Conservation (phyloP, 208 protist species). For the Leishmania guyanensis region DNA sequence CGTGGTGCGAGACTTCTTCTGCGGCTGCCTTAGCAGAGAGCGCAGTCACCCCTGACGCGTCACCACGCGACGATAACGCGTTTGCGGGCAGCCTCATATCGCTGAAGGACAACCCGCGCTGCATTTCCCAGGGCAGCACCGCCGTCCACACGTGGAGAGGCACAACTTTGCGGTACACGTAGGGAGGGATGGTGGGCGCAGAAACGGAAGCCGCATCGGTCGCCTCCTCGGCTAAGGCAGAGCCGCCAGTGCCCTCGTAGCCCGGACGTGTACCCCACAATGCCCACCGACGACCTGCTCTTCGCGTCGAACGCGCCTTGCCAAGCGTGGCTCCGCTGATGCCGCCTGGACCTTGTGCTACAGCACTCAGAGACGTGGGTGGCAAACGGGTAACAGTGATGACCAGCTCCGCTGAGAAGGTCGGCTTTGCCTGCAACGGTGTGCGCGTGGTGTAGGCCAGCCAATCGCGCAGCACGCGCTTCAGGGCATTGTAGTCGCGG, state of each 20-base stretch:
- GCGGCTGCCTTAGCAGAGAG: not conserved
- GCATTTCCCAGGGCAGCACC: conserved; percentile 87
- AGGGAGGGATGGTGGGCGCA: not conserved
- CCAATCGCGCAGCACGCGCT: conserved; percentile 72
- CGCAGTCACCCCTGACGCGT: not conserved
- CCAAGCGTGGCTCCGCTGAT: not conserved
- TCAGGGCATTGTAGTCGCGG: conserved; percentile 51
- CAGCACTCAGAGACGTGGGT: not conserved
- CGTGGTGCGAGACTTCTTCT: not conserved
- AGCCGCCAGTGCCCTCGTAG: not conserved
- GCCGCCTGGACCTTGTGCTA: not conserved
- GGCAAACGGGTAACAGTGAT: conserved; percentile 39
- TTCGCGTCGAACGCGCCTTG: not conserved
- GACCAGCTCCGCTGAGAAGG: conserved; percentile 53
- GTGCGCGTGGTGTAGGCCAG: conserved; percentile 50
- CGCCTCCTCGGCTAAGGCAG: not conserved
- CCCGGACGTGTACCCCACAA: not conserved
- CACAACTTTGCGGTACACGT: conserved; percentile 38
- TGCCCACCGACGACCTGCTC: conserved; percentile 3
- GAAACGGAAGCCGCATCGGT: not conserved
- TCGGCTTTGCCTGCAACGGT: conserved; percentile 61
- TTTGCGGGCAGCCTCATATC: conserved; percentile 31
- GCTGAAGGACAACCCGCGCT: conserved; percentile 78
- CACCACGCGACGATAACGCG: not conserved
- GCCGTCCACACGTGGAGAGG: conserved; percentile 79